Base-by-base conservation (phyloP, 257 asterid species). In the Forsythia viridissima region DNA sequence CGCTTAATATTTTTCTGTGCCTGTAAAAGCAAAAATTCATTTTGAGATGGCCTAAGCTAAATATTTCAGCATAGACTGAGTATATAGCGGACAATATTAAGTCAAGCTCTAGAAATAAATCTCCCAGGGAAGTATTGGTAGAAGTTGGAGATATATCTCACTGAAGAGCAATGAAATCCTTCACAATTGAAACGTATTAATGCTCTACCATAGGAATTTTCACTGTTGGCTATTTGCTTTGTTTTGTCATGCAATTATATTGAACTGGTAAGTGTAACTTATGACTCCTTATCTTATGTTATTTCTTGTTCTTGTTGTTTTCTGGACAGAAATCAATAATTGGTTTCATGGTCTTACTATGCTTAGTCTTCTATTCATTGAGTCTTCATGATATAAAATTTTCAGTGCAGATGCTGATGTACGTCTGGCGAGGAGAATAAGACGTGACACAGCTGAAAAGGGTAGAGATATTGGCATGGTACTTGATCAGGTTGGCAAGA, bases 371-470 rank as follows among this genome's bases (percentile, higher is more conserved):
- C 82, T 77, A 65, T 82, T 71, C 76, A 72, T 77, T 73, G 30
- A 63, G 77, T 73, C 46, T 84, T 85, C 85, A 83, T 80, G 75
- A 82, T 76, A 74, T 76, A 77, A 78, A 70, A 74, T 71, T 86
- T 79, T 84, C 87, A 78, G 85, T 86, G 93, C 96, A 96, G 99
- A 96, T 92, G 94, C 99, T 84, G 99, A 96, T 92, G 97, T 96
- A 72, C 97, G 99, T 63, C 84, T 93, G 76, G 98, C 99, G 8
- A 89, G 99, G 90, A 92, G 99, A 88, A 96, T 96, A 76, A 93
- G 94, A 82, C 98, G 99, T 36, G 99, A 96, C 86, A 93, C 97
- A 20, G 95, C 76, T 81, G 98, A 96, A 80, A 96, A 92, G 89
- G 90, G 92, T 67, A 89, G 99, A 86, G 99, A 96, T 82, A 93